Percentiles rank a stretch among this genome's conserved stretches.
Evolutionary conservation across 1,139 yeast genomes (phyloP).

Genomic region (Candida sp.): DNA sequence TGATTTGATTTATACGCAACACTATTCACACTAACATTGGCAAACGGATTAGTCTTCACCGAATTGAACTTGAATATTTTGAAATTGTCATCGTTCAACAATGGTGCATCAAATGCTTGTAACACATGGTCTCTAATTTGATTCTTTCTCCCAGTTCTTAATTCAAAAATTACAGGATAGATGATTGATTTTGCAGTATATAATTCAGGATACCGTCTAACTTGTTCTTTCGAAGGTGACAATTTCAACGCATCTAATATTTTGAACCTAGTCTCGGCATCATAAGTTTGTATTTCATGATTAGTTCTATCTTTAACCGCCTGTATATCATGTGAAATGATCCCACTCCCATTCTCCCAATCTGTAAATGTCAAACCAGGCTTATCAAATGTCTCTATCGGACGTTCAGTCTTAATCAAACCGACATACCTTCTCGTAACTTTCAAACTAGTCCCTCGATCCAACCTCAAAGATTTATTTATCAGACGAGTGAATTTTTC

Average conservation of each 20-base stretch:
- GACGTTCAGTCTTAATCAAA: constrained; percentile 9
- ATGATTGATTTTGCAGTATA: constrained; percentile 8
- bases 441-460: constrained; percentile 3
- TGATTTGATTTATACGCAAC: constrained; percentile 15
- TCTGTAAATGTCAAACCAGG: background rate
- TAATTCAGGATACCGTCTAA: constrained; percentile 11
- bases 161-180: constrained; percentile 17
- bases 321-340: constrained; percentile 12
- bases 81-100: constrained; percentile 23
- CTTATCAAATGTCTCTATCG: background rate
- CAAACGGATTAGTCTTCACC: background rate
- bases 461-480: constrained; percentile 8
- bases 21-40: constrained; percentile 11
- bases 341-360: constrained; percentile 7
- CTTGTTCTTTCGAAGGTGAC: constrained; percentile 5
- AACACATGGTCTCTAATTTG: constrained; percentile 23
- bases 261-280: constrained; percentile 14
- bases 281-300: constrained; percentile 3
- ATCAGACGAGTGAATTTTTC: constrained; percentile 13
- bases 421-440: constrained; percentile 19
- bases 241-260: constrained; percentile 9
- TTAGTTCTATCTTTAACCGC: constrained; percentile 11
- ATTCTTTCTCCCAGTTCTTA: constrained; percentile 23
- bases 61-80: constrained; percentile 12
- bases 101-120: constrained; percentile 15